A percentile compares a stretch with the other conserved stretches of the same genome.
These are phyloP conservation scores for Setaria italica DNA, from an alignment of 202 grass and related monocot genomes.

Conservation along the genomic window DNA sequence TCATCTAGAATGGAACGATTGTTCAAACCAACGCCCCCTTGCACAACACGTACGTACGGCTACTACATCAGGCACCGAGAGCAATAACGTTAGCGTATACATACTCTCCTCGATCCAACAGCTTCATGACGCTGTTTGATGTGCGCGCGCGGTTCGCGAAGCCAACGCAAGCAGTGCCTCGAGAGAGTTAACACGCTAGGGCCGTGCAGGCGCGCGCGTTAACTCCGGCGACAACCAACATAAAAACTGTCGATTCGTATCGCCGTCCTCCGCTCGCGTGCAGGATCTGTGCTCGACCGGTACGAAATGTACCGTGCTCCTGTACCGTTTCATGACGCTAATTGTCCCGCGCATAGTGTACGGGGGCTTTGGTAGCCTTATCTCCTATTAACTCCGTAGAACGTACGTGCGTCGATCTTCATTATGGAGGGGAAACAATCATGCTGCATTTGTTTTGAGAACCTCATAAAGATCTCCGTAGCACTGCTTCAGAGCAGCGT, in stretches of 20 bases:
- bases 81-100: no score
- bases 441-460: no score
- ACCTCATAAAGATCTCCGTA: no score
- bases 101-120: no score
- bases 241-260: conserved; percentile 33
- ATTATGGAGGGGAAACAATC: not conserved
- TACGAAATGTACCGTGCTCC: conserved; percentile 1
- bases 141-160: no score
- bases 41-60: not conserved
- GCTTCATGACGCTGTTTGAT: not conserved
- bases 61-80: not conserved
- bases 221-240: conserved; percentile 21
- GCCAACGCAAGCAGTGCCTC: not conserved
- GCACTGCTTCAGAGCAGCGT: no score
- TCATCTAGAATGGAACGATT: no score
- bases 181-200: not conserved
- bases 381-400: not conserved
- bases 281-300: conserved; percentile 12
- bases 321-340: not conserved
- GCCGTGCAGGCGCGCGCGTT: not conserved
- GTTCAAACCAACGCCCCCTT: no score
- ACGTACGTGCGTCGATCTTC: not conserved
- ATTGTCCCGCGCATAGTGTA: not conserved
- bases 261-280: conserved; percentile 20
- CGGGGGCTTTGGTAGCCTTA: conserved; percentile 2